Conservation (phyloP, 2,329 filamentous ascomycete genomes). For the Colletotrichum abscissum region DNA sequence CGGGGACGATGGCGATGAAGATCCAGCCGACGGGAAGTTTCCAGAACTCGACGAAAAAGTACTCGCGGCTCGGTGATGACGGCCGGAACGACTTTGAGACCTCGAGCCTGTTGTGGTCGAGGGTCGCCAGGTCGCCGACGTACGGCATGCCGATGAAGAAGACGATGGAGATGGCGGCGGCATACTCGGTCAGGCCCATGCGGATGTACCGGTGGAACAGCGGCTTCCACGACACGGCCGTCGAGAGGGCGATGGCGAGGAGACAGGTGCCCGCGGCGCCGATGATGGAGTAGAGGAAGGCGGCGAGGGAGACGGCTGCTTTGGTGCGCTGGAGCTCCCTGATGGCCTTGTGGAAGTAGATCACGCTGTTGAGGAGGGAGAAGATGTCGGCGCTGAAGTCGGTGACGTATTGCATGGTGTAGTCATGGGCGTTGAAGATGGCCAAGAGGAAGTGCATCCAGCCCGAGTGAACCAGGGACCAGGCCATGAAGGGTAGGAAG, state of each 20-base stretch:
- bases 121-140: slow-evolving; percentile 65
- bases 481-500: slow-evolving; percentile 76
- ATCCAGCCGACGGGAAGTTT: slow-evolving; percentile 68
- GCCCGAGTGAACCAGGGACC: slow-evolving; percentile 72
- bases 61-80: slow-evolving; percentile 62
- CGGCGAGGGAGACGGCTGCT: slow-evolving; percentile 65
- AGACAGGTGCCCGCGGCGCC: slow-evolving; percentile 73
- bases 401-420: slow-evolving; percentile 78
- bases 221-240: slow-evolving; percentile 70
- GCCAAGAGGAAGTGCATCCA: slow-evolving; percentile 75
- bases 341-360: slow-evolving; percentile 76
- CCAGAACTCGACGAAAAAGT: slow-evolving; percentile 74
- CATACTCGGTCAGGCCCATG: slow-evolving; percentile 71
- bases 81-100: slow-evolving; percentile 68
- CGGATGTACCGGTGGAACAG: slow-evolving; percentile 71
- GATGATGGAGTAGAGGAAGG: slow-evolving; percentile 74
- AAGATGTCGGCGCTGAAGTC: slow-evolving; percentile 76
- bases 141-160: slow-evolving; percentile 73
- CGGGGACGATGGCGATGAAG: slow-evolving; percentile 71
- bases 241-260: slow-evolving; percentile 70
- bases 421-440: slow-evolving; percentile 75
- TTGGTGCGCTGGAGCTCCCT: slow-evolving; percentile 73
- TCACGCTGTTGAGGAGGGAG: slow-evolving; percentile 73
- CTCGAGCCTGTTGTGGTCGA: slow-evolving; percentile 69
- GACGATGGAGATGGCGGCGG: slow-evolving; percentile 74